Evolutionary conservation across 345 rosid genomes (phyloP).

Genomic region (Raphanus raphanistrum): DNA sequence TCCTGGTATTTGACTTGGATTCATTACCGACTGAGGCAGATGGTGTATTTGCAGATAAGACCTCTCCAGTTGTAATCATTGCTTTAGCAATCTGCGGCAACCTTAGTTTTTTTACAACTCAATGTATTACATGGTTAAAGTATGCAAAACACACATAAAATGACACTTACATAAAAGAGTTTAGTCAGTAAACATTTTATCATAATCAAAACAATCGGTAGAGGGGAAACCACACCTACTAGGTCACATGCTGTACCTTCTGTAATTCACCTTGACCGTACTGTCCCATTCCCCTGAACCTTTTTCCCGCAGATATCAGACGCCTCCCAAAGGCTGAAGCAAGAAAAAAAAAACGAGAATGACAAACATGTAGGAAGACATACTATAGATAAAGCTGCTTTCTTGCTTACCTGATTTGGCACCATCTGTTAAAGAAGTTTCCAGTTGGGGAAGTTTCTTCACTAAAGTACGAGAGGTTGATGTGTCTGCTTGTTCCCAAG

Average conservation of each 20-base stretch:
- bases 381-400: slow-evolving; percentile 14
- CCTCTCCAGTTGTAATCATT: slow-evolving; percentile 69
- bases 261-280: slow-evolving; percentile 89
- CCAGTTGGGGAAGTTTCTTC: slow-evolving; percentile 59
- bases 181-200: not conserved
- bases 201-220: not conserved
- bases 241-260: slow-evolving; percentile 50
- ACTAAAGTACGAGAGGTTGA: slow-evolving; percentile 62
- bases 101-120: not conserved
- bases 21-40: slow-evolving; percentile 42
- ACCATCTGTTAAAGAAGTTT: slow-evolving; percentile 47
- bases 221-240: slow-evolving; percentile 27
- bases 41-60: slow-evolving; percentile 50
- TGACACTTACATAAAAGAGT: too few species aligned
- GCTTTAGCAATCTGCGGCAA: slow-evolving; percentile 68
- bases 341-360: slow-evolving; percentile 29
- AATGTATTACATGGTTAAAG: too few species aligned
- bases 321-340: slow-evolving; percentile 85
- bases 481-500: slow-evolving; percentile 82
- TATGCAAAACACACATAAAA: too few species aligned
- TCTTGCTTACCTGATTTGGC: slow-evolving; percentile 65
- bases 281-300: slow-evolving; percentile 90
- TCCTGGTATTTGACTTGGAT: slow-evolving; percentile 49
- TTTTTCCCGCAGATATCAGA: slow-evolving; percentile 73
- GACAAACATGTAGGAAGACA: slow-evolving; percentile 25